phyloP scores from a whole-genome alignment of 768 basidiomycete genomes.

The Exsudoporus frostii region DNA sequence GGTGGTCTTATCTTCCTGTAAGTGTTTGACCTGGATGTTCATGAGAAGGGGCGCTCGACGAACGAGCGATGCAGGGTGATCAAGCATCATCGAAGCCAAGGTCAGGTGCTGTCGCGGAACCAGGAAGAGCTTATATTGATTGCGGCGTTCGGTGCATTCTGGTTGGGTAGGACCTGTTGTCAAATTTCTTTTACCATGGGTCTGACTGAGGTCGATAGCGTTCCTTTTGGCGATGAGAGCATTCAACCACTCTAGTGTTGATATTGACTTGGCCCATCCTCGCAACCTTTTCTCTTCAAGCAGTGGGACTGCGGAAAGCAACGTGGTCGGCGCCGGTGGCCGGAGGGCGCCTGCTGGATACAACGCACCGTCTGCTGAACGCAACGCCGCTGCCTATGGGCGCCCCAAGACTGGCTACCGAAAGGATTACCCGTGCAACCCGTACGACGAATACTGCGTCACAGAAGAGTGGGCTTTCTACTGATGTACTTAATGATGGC shows the following conservation, averaged over 20 bases:
- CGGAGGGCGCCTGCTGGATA: constrained; percentile 23
- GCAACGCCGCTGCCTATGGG: constrained; percentile 29
- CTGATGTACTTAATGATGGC: constrained; percentile 13
- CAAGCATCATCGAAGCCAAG: constrained; percentile 62
- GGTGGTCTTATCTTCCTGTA: constrained; percentile 64
- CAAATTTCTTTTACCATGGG: not conserved
- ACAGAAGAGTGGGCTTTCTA: constrained; percentile 67
- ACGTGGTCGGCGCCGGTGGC: constrained; percentile 32
- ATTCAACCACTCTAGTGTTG: constrained; percentile 30
- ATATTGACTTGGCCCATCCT: constrained; percentile 30
- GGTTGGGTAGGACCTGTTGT: constrained; percentile 57
- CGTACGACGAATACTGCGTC: constrained; percentile 63
- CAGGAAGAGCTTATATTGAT: constrained; percentile 77
- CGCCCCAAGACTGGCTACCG: constrained; percentile 32
- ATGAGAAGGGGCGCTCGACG: not conserved
- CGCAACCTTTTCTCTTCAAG: constrained; percentile 32
- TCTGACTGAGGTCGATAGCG: constrained; percentile 29
- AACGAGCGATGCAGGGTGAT: constrained; percentile 45
- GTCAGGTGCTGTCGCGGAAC: constrained; percentile 55
- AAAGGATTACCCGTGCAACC: constrained; percentile 52
- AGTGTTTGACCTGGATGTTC: constrained; percentile 24
- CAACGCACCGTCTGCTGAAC: constrained; percentile 25
- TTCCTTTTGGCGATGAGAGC: constrained; percentile 43
- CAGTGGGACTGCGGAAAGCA: constrained; percentile 33
- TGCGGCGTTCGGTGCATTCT: constrained; percentile 67